Conservation (phyloP, 148 eudicot genomes). For the Diospyros lotus region DNA sequence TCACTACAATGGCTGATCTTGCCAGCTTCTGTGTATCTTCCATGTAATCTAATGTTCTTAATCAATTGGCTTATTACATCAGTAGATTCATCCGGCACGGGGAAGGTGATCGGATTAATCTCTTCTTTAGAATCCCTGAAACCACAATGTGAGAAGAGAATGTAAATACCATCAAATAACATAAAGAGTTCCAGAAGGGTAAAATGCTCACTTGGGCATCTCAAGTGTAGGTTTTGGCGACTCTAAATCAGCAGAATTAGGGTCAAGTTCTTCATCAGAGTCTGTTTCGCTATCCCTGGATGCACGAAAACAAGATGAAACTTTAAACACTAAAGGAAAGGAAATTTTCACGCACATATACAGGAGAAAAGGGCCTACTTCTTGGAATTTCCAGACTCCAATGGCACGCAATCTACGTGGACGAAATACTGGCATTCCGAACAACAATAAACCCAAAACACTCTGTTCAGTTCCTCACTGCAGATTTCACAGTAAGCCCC, state of each 20-base stretch:
- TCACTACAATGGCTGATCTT: neutral
- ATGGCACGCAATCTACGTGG: neutral
- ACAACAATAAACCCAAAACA: neutral
- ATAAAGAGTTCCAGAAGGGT: too few species aligned
- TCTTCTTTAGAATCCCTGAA: neutral
- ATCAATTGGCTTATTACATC: neutral
- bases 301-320: too few species aligned
- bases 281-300: too few species aligned
- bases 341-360: neutral
- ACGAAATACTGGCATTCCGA: neutral
- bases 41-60: neutral
- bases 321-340: too few species aligned
- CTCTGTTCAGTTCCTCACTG: neutral
- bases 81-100: neutral
- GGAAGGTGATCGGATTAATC: neutral
- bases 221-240: too few species aligned
- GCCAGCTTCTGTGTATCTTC: neutral
- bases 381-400: neutral
- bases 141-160: neutral
- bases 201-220: too few species aligned
- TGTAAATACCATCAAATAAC: neutral
- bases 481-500: neutral
- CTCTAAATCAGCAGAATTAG: too few species aligned
- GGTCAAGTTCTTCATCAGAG: too few species aligned
- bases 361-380: neutral